phyloP scores from a whole-genome alignment of 164 flowering plant genomes.

The Hamamelis virginiana region DNA sequence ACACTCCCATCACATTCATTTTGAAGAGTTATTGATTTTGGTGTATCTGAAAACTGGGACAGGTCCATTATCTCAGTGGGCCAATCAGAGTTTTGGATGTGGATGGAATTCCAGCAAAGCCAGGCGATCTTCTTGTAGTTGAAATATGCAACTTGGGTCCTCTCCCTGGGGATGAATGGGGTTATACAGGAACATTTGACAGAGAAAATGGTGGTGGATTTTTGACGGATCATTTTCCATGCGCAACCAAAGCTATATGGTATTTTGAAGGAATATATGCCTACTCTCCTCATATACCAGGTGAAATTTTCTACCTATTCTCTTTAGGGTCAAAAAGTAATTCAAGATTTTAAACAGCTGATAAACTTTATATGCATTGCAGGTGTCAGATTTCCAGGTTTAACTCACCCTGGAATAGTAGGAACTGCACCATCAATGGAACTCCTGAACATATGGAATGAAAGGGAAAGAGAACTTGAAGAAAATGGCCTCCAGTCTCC shows the following conservation, averaged over 20 bases:
- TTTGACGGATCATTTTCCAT: constrained; percentile 89
- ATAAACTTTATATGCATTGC: neutral
- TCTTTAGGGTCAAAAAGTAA: neutral
- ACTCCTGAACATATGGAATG: constrained; percentile 82
- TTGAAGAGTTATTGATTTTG: neutral
- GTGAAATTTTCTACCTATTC: constrained; percentile 27
- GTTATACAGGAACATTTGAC: constrained; percentile 82
- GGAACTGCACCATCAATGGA: constrained; percentile 97
- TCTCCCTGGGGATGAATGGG: constrained; percentile 97
- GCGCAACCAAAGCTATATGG: constrained; percentile 97
- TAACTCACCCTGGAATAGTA: constrained; percentile 92
- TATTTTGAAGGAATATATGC: constrained; percentile 97
- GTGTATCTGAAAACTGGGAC: constrained; percentile 1
- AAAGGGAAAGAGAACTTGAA: constrained; percentile 68
- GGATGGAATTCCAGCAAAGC: constrained; percentile 73
- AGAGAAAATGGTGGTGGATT: constrained; percentile 98
- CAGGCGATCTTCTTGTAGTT: constrained; percentile 92
- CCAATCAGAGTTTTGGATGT: constrained; percentile 71
- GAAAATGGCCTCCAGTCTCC: constrained; percentile 67
- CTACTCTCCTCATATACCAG: constrained; percentile 93
- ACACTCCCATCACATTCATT: neutral
- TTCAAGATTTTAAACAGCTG: neutral
- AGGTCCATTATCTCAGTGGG: constrained; percentile 94
- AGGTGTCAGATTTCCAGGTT: constrained; percentile 93
- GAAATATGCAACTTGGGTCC: constrained; percentile 96